These are phyloP conservation scores for Panus rudis DNA, from an alignment of 768 basidiomycete species.

Conservation along the genomic window DNA sequence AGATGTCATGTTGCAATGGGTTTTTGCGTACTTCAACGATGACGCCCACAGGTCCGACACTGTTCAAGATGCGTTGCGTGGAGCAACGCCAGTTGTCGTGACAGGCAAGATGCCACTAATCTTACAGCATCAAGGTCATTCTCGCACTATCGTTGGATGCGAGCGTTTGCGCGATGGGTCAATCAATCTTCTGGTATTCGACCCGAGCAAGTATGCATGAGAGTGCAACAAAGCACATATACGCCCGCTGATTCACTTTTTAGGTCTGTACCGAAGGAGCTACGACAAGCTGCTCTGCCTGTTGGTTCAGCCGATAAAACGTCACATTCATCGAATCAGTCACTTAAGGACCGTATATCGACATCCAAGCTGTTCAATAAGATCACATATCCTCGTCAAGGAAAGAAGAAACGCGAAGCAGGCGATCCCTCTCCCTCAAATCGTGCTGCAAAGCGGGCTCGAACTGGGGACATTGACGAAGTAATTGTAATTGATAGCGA, in stretches of 20 bases:
- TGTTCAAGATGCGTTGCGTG: conserved; percentile 46
- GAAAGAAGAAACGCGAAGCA: neutral
- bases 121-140: conserved; percentile 79
- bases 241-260: neutral
- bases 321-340: neutral
- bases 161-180: conserved; percentile 54
- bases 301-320: conserved; percentile 1
- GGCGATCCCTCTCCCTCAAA: neutral
- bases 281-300: conserved; percentile 8
- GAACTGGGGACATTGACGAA: conserved; percentile 7
- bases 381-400: conserved; percentile 1
- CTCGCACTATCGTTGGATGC: conserved; percentile 81
- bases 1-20: conserved; percentile 55
- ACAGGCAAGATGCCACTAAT: conserved; percentile 76
- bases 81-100: conserved; percentile 42
- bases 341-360: conserved; percentile 1
- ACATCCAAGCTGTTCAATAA: conserved; percentile 4
- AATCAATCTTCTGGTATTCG: conserved; percentile 66
- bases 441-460: conserved; percentile 12
- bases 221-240: neutral
- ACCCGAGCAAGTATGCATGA: conserved; percentile 59
- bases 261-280: conserved; percentile 16
- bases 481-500: conserved; percentile 23
- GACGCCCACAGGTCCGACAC: conserved; percentile 24
- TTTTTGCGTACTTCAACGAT: conserved; percentile 60